Evolutionary conservation across 106 monocot species (phyloP).

Genomic region (Amphibolis antarctica): DNA sequence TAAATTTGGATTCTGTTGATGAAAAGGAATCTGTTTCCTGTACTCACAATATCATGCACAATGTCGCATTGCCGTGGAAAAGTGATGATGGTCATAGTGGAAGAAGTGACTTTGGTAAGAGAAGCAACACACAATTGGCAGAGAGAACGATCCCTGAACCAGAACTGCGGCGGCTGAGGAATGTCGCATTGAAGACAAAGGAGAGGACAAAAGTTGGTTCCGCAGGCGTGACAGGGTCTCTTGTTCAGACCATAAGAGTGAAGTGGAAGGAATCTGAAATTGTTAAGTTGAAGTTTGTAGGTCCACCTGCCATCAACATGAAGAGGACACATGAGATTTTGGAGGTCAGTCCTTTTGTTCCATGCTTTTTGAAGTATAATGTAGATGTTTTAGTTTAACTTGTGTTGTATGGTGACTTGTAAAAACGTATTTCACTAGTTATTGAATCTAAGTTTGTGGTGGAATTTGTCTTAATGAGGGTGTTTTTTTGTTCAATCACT

Average conservation of each 20-base stretch:
- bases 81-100: conserved; percentile 8
- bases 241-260: conserved; percentile 58
- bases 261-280: conserved; percentile 81
- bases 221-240: conserved; percentile 59
- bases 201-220: conserved; percentile 79
- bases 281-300: conserved; percentile 74
- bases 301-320: conserved; percentile 66
- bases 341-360: conserved; percentile 40
- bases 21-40: neutral
- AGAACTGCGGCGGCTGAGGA: conserved; percentile 68
- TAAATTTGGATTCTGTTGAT: neutral
- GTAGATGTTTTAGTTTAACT: no score
- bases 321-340: conserved; percentile 69
- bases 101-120: conserved; percentile 8
- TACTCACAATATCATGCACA: conserved; percentile 6
- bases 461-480: no score
- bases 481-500: no score
- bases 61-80: conserved; percentile 53
- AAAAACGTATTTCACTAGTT: no score
- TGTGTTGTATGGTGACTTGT: neutral
- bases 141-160: conserved; percentile 74
- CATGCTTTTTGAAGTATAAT: no score
- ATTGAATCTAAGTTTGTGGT: no score
- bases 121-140: conserved; percentile 68
- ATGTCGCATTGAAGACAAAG: conserved; percentile 70